Evolutionary conservation across 768 basidiomycete genomes (phyloP).

Genomic region (Coprinopsis cinerea): DNA sequence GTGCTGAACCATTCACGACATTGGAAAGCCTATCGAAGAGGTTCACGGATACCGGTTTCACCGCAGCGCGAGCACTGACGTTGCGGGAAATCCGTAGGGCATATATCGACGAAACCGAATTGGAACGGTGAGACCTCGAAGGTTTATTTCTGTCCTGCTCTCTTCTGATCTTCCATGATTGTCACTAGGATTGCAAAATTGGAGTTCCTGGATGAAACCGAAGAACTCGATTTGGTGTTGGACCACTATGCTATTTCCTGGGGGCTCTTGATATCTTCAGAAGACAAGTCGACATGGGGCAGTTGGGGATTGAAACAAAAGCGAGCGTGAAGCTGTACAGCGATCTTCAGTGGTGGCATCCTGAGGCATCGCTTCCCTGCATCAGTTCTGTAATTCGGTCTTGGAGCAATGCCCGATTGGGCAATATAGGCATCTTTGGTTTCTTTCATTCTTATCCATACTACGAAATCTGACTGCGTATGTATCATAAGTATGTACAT

Average conservation of each 20-base stretch:
- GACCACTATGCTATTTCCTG: conserved; percentile 88
- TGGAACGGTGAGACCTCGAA: conserved; percentile 44
- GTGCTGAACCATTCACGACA: conserved; percentile 57
- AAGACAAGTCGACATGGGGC: conserved; percentile 22
- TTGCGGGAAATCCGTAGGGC: conserved; percentile 61
- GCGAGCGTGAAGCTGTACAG: not conserved
- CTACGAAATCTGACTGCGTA: too few relatives aligned
- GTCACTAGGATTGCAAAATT: conserved; percentile 61
- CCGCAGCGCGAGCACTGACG: conserved; percentile 48
- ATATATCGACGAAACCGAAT: conserved; percentile 44
- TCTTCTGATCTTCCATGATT: not conserved
- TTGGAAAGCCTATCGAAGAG: conserved; percentile 51
- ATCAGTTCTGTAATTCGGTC: too few relatives aligned
- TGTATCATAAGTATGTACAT: too few relatives aligned
- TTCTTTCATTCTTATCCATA: too few relatives aligned
- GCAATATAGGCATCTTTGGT: too few relatives aligned
- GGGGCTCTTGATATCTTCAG: conserved; percentile 32
- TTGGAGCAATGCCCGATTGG: too few relatives aligned
- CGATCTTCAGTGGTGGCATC: not conserved
- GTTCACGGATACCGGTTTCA: conserved; percentile 55
- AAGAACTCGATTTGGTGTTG: conserved; percentile 88
- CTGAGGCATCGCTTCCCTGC: not conserved
- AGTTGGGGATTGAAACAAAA: conserved; percentile 31
- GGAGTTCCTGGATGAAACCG: conserved; percentile 90
- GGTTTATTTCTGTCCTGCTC: not conserved